Percentiles rank a stretch among this genome's conserved stretches.
Evolutionary conservation across 148 eudicot genomes (phyloP).

Genomic region (Spergularia bocconei): DNA sequence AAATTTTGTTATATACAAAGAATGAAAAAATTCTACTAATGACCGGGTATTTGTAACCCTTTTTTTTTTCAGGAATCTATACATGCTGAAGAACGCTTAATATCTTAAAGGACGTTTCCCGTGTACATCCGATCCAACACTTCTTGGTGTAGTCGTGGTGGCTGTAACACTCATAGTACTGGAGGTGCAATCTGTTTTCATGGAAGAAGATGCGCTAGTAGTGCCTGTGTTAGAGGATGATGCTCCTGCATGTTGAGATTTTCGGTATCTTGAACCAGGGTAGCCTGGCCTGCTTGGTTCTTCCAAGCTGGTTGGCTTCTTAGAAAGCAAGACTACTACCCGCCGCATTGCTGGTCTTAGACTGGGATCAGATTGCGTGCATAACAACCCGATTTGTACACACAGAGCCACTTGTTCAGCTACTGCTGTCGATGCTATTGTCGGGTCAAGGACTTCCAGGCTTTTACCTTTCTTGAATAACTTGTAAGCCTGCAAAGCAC

Average conservation of each 20-base stretch:
- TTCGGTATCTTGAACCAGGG: constrained; percentile 51
- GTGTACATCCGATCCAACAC: constrained; percentile 25
- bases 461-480: constrained; percentile 52
- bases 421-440: constrained; percentile 48
- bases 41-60: no score
- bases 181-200: constrained; percentile 32
- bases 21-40: no score
- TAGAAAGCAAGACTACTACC: constrained; percentile 59
- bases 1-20: no score
- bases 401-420: constrained; percentile 61
- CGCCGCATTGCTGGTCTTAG: constrained; percentile 70
- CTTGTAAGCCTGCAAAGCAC: constrained; percentile 60
- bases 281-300: constrained; percentile 78
- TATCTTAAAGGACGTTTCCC: constrained; percentile 47
- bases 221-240: constrained; percentile 42
- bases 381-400: constrained; percentile 63
- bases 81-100: not conserved
- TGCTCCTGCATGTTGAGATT: constrained; percentile 29
- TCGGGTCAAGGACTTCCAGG: constrained; percentile 61
- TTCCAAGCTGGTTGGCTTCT: constrained; percentile 50
- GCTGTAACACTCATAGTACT: constrained; percentile 31
- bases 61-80: not conserved
- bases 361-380: constrained; percentile 70
- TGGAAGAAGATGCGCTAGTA: constrained; percentile 33
- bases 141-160: constrained; percentile 21